phyloP scores from a whole-genome alignment of 2,329 filamentous ascomycete genomes.

The Alternaria novae-zelandiae region DNA sequence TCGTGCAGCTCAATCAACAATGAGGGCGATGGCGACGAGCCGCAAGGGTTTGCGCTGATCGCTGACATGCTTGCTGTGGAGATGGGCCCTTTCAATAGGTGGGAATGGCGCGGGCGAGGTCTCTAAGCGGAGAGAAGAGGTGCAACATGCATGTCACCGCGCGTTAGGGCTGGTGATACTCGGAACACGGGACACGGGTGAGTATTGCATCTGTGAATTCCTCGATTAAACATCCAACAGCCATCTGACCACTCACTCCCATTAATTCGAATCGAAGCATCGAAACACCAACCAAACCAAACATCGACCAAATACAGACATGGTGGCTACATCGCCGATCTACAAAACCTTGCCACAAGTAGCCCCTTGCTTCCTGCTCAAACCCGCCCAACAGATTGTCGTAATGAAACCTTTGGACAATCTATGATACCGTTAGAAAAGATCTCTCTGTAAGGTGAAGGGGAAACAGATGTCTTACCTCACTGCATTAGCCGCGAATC shows the following conservation, averaged over 20 bases:
- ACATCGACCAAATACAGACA: not conserved
- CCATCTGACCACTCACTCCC: not conserved
- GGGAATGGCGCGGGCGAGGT: slow-evolving; percentile 1
- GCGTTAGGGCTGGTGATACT: not conserved
- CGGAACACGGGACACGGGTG: not conserved
- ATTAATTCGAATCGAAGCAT: not conserved
- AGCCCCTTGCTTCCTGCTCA: not conserved
- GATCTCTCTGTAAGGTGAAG: not conserved
- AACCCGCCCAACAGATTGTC: not conserved
- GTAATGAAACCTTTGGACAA: not conserved
- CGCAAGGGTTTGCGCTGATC: slow-evolving; percentile 4
- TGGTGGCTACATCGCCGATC: not conserved
- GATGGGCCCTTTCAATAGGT: slow-evolving; percentile 1
- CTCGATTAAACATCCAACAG: not conserved
- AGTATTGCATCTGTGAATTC: not conserved
- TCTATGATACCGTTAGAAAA: not conserved
- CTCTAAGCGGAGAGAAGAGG: not conserved
- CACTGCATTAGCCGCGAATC: not conserved
- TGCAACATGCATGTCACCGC: slow-evolving; percentile 4
- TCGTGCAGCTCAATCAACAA: slow-evolving; percentile 8
- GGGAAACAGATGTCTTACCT: not conserved
- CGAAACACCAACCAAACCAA: not conserved
- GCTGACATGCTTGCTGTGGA: not conserved
- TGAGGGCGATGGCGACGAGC: slow-evolving; percentile 5
- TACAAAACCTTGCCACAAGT: not conserved